Conservation (phyloP, 768 basidiomycete species). For the Kwoniella pini region DNA sequence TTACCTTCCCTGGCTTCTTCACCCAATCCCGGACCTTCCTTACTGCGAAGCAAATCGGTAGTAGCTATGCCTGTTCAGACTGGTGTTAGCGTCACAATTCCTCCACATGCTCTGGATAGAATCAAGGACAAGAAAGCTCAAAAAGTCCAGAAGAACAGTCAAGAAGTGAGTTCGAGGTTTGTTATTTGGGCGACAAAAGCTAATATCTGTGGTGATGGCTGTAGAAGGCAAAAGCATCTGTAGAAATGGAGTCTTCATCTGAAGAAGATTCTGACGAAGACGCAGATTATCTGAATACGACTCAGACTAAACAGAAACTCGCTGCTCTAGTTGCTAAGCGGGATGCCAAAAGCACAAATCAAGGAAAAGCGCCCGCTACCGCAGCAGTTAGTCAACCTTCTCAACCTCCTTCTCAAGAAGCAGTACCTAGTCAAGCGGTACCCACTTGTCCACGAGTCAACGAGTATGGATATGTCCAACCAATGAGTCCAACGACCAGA, state of each 20-base stretch:
- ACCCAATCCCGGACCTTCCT: slow-evolving; percentile 29
- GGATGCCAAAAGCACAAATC: slow-evolving; percentile 20
- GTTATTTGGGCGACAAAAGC: not conserved
- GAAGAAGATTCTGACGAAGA: slow-evolving; percentile 36
- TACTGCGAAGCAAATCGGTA: slow-evolving; percentile 50
- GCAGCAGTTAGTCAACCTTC: not conserved
- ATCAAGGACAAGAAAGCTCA: slow-evolving; percentile 9
- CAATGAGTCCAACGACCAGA: slow-evolving; percentile 41
- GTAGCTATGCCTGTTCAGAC: slow-evolving; percentile 52
- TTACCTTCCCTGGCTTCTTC: slow-evolving; percentile 30
- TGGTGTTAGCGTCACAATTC: slow-evolving; percentile 48
- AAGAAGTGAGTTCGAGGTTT: slow-evolving; percentile 16
- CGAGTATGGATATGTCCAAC: slow-evolving; percentile 28
- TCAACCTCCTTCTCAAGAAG: not conserved
- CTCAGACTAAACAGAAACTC: slow-evolving; percentile 36
- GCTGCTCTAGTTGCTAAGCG: slow-evolving; percentile 38
- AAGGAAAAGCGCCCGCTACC: slow-evolving; percentile 5
- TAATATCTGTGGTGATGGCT: not conserved
- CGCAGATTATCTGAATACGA: slow-evolving; percentile 40
- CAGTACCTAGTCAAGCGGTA: slow-evolving; percentile 10
- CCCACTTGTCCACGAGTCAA: slow-evolving; percentile 22
- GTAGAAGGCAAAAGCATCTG: slow-evolving; percentile 21
- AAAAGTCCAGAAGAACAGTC: slow-evolving; percentile 16
- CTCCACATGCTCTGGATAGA: slow-evolving; percentile 16
- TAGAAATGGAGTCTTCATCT: slow-evolving; percentile 28